A percentile compares a stretch with the other conserved stretches of the same genome.
Conservation (phyloP, 306 rosid genomes). For the Hippophae tibetana region DNA sequence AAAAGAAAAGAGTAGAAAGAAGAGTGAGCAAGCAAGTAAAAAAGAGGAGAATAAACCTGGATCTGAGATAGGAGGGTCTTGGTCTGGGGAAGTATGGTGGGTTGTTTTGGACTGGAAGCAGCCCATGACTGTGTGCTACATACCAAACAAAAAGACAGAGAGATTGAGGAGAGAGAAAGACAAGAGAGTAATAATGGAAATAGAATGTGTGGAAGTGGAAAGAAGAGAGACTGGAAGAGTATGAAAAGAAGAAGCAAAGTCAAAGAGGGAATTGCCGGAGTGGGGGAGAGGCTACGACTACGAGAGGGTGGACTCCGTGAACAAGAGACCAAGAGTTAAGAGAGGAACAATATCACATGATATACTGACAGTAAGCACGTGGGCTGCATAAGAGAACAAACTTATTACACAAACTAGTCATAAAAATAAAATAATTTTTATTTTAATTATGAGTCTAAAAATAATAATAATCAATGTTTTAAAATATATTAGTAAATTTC, state of each 20-base stretch:
- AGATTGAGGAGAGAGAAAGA: not conserved
- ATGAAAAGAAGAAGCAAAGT: not conserved
- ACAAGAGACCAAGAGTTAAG: not conserved
- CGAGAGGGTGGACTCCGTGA: not conserved
- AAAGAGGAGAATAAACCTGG: constrained; percentile 19
- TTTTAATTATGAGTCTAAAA: no score
- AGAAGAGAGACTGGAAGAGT: not conserved
- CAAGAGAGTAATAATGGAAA: not conserved
- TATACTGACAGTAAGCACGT: constrained; percentile 13
- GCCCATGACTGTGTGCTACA: constrained; percentile 32
- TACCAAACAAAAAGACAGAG: constrained; percentile 1
- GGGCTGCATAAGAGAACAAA: not conserved
- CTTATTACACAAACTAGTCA: no score
- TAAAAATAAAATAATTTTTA: no score
- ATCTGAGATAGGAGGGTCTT: constrained; percentile 29
- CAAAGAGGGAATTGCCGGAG: not conserved
- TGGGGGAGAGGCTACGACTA: not conserved
- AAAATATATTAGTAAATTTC: no score
- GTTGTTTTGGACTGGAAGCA: constrained; percentile 41
- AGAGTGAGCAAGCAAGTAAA: not conserved
- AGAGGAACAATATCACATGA: constrained; percentile 8
- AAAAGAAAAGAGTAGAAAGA: not conserved
- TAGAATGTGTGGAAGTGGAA: constrained; percentile 5
- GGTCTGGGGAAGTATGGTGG: constrained; percentile 25
- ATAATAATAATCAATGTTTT: no score